Base-by-base conservation (phyloP, 1,139 yeast species). In the Taiozyma sp. region DNA sequence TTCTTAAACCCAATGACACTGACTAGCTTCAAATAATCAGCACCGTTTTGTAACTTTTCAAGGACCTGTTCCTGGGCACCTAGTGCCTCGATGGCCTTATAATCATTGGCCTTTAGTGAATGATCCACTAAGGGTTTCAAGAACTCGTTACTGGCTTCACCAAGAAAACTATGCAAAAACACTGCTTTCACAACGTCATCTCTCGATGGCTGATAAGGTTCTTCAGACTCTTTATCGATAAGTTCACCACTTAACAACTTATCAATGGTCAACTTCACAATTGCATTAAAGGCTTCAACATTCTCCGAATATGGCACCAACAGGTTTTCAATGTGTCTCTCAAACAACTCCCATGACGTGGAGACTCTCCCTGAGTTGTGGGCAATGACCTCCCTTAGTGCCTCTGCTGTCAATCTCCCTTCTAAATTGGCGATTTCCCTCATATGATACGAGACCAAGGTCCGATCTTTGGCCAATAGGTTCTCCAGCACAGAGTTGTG, bases 181-280 rank as follows among this genome's bases (percentile, higher is more conserved):
- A 51, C 53, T 10, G 56, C 48, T 42, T 44, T 55, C 3, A 45
- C 26, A 8, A 59, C 16, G 4, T 47, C 34, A 7, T 42, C 48
- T 3, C 46, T 52, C 26, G 22, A 29, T 14, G 57, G 37, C 11
- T 41, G 35, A 46, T 50, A 61, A 1, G 47, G 41, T 11, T 48
- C 54, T 5, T 57, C 63, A 30, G 56, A 57, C 7, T 52, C 52
- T 19, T 47, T 52, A n/a, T 60, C 63, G 44, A 56, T 54, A 14
- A 56, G 46, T 43, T 61, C 65, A n/a, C 65, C 65, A 39, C 56
- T 43, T 3, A 61, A 45, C 19, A 61, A 50, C 47, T 61, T 61
- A n/a, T 55, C 43, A 45, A 60, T 35, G 10, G 40, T 35, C 40
- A 35, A 19, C 11, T 35, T 40, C 1, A 60, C 51, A 13, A 47